These are phyloP conservation scores for Aspergillus campestris DNA, from an alignment of 495 filamentous ascomycete species.

Conservation along the genomic window DNA sequence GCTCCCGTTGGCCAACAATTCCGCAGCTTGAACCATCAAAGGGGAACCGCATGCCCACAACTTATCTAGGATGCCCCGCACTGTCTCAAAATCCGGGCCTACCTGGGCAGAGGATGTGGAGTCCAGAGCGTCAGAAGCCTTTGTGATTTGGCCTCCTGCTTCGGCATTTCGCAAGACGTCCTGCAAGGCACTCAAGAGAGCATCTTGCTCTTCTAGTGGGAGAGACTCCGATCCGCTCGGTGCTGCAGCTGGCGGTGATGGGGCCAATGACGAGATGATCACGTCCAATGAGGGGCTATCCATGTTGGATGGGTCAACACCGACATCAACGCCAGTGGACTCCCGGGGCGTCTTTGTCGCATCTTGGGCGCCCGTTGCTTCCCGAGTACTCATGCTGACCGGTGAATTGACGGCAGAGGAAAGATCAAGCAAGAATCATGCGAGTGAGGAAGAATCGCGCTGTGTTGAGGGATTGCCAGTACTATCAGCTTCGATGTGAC, in stretches of 20 bases:
- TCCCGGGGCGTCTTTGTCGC: neutral
- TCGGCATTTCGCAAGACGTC: slow-evolving; percentile 15
- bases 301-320: slow-evolving; percentile 1
- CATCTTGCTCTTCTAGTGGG: slow-evolving; percentile 17
- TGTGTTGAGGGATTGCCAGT: too few species aligned
- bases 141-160: slow-evolving; percentile 8
- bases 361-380: neutral
- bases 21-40: slow-evolving; percentile 43
- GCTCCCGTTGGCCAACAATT: slow-evolving; percentile 56
- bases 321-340: neutral
- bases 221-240: slow-evolving; percentile 6
- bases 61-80: slow-evolving; percentile 21
- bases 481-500: too few species aligned
- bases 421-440: neutral
- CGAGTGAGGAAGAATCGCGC: too few species aligned
- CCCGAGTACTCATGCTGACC: neutral
- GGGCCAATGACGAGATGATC: slow-evolving; percentile 18
- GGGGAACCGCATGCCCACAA: slow-evolving; percentile 30
- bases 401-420: neutral
- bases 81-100: slow-evolving; percentile 17
- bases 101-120: slow-evolving; percentile 22
- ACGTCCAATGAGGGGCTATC: slow-evolving; percentile 19
- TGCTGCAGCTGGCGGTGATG: slow-evolving; percentile 10
- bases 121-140: slow-evolving; percentile 14
- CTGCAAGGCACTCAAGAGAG: slow-evolving; percentile 22